Percentiles rank a stretch among this genome's conserved stretches.
These are phyloP conservation scores for Mentha longifolia DNA, from an alignment of 257 asterid genomes.

Conservation along the genomic window DNA sequence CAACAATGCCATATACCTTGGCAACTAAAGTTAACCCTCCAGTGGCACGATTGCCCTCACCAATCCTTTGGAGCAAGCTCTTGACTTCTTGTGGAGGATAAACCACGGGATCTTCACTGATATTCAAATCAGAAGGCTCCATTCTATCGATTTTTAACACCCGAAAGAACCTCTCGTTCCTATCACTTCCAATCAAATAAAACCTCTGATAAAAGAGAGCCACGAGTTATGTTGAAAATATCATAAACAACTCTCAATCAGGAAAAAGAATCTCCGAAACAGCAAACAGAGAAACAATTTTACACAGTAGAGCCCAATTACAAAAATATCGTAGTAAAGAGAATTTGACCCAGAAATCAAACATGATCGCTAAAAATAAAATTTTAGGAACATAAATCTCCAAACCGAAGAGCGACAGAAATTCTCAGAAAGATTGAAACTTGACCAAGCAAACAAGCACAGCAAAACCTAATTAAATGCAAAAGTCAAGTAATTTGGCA, in stretches of 20 bases:
- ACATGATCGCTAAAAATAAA: conserved; percentile 6
- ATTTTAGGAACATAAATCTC: not conserved
- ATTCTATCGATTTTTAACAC: conserved; percentile 92
- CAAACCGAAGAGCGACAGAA: not conserved
- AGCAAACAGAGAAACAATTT: conserved; percentile 19
- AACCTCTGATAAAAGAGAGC: conserved; percentile 63
- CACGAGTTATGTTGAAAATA: not conserved
- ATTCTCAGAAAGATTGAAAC: conserved; percentile 5
- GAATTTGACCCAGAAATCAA: conserved; percentile 16
- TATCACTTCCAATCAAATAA: conserved; percentile 97
- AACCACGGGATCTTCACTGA: conserved; percentile 96
- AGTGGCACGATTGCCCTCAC: conserved; percentile 97
- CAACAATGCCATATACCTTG: conserved; percentile 98
- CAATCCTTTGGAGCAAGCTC: conserved; percentile 87
- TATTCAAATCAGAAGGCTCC: conserved; percentile 95
- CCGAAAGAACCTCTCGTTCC: conserved; percentile 77
- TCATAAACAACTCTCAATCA: conserved; percentile 26
- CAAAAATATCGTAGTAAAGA: conserved; percentile 1
- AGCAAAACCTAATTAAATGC: conserved; percentile 10
- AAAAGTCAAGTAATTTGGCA: conserved; percentile 14
- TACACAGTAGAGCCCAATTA: not conserved
- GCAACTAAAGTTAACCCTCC: conserved; percentile 91
- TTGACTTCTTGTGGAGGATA: conserved; percentile 92
- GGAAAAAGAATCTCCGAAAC: not conserved
- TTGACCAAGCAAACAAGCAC: conserved; percentile 15